Conservation (phyloP, 345 rosid species). For the Heritiera fomes region DNA sequence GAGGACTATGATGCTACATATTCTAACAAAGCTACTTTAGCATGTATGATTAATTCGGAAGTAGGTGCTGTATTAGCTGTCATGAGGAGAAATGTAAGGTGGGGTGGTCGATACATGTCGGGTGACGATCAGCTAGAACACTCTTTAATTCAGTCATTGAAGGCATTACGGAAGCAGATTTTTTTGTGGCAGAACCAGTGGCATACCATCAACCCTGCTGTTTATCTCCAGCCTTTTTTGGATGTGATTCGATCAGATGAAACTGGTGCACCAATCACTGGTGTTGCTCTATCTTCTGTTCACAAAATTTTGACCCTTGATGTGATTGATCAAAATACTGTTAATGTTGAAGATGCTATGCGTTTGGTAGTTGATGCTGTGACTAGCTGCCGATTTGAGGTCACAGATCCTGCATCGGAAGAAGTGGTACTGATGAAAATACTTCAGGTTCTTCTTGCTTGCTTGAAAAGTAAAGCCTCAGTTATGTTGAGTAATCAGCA, state of each 20-base stretch:
- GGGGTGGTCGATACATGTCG: slow-evolving; percentile 93
- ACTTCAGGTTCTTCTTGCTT: slow-evolving; percentile 93
- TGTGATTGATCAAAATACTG: slow-evolving; percentile 72
- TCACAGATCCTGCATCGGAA: slow-evolving; percentile 96
- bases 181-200: slow-evolving; percentile 89
- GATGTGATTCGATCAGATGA: slow-evolving; percentile 91
- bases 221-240: slow-evolving; percentile 87
- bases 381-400: slow-evolving; percentile 97
- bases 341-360: slow-evolving; percentile 89
- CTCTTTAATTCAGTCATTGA: slow-evolving; percentile 84
- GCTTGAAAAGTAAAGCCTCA: slow-evolving; percentile 92
- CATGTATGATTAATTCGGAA: slow-evolving; percentile 87
- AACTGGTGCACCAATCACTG: slow-evolving; percentile 93
- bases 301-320: slow-evolving; percentile 82
- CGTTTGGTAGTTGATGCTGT: slow-evolving; percentile 93
- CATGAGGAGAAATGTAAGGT: slow-evolving; percentile 97
- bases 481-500: slow-evolving; percentile 92
- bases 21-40: slow-evolving; percentile 61
- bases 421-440: slow-evolving; percentile 98
- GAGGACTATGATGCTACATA: slow-evolving; percentile 65
- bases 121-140: slow-evolving; percentile 97
- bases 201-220: slow-evolving; percentile 76
- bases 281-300: slow-evolving; percentile 89
- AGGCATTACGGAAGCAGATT: slow-evolving; percentile 77
- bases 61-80: slow-evolving; percentile 92